phyloP scores from a whole-genome alignment of 805 yeast species.

The Lipomyces yamadae region DNA sequence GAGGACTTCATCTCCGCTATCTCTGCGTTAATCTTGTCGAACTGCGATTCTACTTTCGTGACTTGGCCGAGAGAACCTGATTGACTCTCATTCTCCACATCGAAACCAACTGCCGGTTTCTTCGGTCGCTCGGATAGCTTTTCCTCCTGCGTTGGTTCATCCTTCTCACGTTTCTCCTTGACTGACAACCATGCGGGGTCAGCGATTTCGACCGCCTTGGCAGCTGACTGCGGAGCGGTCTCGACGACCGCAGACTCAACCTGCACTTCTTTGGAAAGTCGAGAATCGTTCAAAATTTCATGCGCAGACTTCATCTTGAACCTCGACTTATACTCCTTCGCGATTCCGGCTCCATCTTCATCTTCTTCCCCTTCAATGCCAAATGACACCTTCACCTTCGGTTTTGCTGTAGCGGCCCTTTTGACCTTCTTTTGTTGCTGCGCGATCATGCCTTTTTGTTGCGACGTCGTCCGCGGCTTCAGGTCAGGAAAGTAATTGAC shows the following conservation, averaged over 20 bases:
- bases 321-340: conserved; percentile 16
- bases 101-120: not conserved
- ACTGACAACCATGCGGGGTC: not conserved
- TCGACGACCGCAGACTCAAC: not conserved
- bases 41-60: conserved; percentile 22
- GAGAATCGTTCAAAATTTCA: conserved; percentile 29
- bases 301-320: conserved; percentile 42
- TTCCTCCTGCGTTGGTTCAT: not conserved
- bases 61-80: conserved; percentile 15
- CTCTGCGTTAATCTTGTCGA: conserved; percentile 34
- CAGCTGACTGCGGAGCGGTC: not conserved
- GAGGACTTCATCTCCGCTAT: conserved; percentile 33
- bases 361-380: conserved; percentile 51
- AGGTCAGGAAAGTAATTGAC: conserved; percentile 58
- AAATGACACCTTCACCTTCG: conserved; percentile 48
- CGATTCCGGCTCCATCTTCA: conserved; percentile 37
- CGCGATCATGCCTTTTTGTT: conserved; percentile 5
- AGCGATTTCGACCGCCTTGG: not conserved
- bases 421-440: conserved; percentile 19
- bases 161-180: not conserved
- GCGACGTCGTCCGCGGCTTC: conserved; percentile 27
- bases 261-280: conserved; percentile 16
- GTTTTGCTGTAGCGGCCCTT: conserved; percentile 37
- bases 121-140: not conserved
- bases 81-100: conserved; percentile 12